Percentiles rank a stretch among this genome's conserved stretches.
phyloP scores from a whole-genome alignment of 2,329 filamentous ascomycete genomes.

The Neocucurbitaria cava region DNA sequence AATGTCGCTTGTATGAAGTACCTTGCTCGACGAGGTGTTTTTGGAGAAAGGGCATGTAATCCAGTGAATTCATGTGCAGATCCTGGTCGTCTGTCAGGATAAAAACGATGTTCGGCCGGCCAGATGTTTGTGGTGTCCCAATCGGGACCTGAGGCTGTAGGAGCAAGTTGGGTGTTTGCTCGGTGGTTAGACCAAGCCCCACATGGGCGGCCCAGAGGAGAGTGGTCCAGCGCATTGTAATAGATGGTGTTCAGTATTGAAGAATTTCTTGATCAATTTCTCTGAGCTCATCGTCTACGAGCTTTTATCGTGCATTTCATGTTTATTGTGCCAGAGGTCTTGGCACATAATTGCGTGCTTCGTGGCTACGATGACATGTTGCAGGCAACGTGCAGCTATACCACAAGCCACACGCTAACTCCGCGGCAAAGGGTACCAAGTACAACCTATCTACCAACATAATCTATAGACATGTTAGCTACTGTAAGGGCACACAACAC shows the following conservation, averaged over 20 bases:
- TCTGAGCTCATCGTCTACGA: not conserved
- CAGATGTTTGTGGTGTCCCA: not conserved
- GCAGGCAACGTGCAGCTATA: not conserved
- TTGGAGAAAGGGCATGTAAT: slow-evolving; percentile 62
- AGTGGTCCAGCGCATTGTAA: not conserved
- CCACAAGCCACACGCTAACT: not conserved
- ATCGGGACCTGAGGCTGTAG: not conserved
- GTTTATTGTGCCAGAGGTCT: not conserved
- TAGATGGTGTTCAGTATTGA: not conserved
- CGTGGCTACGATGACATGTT: not conserved
- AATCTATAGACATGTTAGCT: too few species aligned
- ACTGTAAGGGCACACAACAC: too few species aligned
- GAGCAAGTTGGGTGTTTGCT: not conserved
- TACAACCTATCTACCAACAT: too few species aligned
- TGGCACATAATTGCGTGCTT: not conserved
- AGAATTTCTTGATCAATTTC: not conserved
- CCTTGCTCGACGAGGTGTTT: slow-evolving; percentile 64
- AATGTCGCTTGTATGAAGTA: slow-evolving; percentile 66
- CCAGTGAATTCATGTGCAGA: slow-evolving; percentile 46
- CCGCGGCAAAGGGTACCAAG: not conserved
- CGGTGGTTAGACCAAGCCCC: not conserved
- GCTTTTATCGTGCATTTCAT: not conserved
- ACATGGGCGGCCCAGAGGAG: not conserved
- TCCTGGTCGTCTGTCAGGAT: slow-evolving; percentile 73
- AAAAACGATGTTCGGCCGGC: slow-evolving; percentile 64